These are phyloP conservation scores for Pseudogymnoascus sp. DNA, from an alignment of 2,329 filamentous ascomycete species.

Conservation along the genomic window DNA sequence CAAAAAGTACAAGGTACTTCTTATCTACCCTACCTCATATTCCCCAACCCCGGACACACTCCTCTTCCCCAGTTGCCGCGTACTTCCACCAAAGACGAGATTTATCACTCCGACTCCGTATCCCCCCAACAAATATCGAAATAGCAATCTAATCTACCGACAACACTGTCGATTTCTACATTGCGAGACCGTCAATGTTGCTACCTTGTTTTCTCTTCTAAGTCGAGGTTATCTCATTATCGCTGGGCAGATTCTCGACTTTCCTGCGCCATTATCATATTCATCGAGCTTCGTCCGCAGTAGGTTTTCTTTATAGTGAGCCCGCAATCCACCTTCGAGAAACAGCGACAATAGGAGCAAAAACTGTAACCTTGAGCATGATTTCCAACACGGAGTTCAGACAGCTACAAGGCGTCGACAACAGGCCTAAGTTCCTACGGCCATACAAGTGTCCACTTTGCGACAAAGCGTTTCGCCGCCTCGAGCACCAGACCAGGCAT, in stretches of 20 bases:
- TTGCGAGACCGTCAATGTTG: no score
- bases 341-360: constrained; percentile 29
- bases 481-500: constrained; percentile 89
- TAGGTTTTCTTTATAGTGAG: constrained; percentile 72
- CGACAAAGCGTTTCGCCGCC: constrained; percentile 95
- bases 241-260: not conserved
- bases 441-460: constrained; percentile 98
- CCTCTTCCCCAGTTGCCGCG: no score
- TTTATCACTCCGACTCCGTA: no score
- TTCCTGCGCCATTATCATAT: constrained; percentile 51
- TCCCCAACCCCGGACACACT: no score
- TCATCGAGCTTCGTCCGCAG: constrained; percentile 65
- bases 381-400: constrained; percentile 27
- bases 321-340: constrained; percentile 39
- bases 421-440: constrained; percentile 66
- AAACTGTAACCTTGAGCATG: constrained; percentile 44
- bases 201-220: no score
- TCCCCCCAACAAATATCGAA: no score
- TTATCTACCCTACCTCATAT: no score
- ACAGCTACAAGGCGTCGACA: constrained; percentile 22
- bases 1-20: no score
- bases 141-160: no score
- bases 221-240: not conserved
- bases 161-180: no score
- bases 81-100: no score